A percentile compares a stretch with the other conserved stretches of the same genome.
phyloP scores from a whole-genome alignment of 768 basidiomycete genomes.

The Suillus clintonianus region DNA sequence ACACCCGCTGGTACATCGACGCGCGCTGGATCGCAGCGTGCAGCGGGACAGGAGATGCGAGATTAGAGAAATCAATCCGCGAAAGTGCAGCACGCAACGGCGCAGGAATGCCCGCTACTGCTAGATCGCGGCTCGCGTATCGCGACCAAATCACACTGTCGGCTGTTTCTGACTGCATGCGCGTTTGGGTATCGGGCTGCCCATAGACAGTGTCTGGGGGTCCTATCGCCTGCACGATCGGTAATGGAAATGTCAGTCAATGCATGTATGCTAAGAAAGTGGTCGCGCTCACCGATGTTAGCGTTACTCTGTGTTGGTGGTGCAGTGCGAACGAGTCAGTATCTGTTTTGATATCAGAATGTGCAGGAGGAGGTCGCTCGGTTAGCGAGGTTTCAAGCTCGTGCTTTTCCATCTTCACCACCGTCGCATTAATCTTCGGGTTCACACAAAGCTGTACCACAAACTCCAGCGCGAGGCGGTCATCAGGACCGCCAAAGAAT shows the following conservation, averaged over 20 bases:
- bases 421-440: slow-evolving; percentile 67
- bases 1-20: slow-evolving; percentile 40
- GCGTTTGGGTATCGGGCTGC: slow-evolving; percentile 59
- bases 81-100: slow-evolving; percentile 39
- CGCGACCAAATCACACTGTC: slow-evolving; percentile 77
- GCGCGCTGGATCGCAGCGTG: slow-evolving; percentile 49
- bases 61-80: slow-evolving; percentile 64
- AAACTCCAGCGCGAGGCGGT: slow-evolving; percentile 82
- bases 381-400: slow-evolving; percentile 30
- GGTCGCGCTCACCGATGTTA: slow-evolving; percentile 46
- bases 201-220: slow-evolving; percentile 76
- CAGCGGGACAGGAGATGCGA: slow-evolving; percentile 58
- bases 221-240: slow-evolving; percentile 28
- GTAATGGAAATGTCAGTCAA: background rate
- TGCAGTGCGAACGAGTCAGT: slow-evolving; percentile 17
- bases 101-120: slow-evolving; percentile 9
- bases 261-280: background rate
- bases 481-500: slow-evolving; percentile 95
- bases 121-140: slow-evolving; percentile 40
- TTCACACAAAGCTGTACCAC: slow-evolving; percentile 82
- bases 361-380: slow-evolving; percentile 24
- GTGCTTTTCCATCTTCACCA: slow-evolving; percentile 62
- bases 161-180: slow-evolving; percentile 79
- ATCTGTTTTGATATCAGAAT: slow-evolving; percentile 28
- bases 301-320: slow-evolving; percentile 37